phyloP scores from a whole-genome alignment of 108 stramenopile genomes.

The Cyclotella kingstonii region DNA sequence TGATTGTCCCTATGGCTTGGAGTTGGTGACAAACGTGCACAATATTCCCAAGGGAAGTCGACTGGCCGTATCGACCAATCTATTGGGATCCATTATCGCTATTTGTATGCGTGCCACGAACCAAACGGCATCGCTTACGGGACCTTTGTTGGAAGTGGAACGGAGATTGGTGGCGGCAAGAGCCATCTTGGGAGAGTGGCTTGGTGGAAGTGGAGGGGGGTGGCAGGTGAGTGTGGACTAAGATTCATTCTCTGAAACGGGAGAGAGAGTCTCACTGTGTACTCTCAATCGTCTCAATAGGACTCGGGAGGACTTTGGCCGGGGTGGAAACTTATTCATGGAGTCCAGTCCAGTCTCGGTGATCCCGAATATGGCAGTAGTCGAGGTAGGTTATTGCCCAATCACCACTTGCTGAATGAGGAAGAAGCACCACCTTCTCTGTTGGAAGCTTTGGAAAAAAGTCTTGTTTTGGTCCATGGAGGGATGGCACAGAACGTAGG shows the following conservation, averaged over 20 bases:
- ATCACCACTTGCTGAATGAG: constrained; percentile 44
- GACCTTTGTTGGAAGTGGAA: constrained; percentile 46
- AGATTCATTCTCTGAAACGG: background rate
- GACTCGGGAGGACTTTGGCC: constrained; percentile 63
- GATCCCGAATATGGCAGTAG: constrained; percentile 61
- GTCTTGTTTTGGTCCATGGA: constrained; percentile 56
- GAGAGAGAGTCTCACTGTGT: too few species aligned
- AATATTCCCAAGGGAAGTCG: constrained; percentile 66
- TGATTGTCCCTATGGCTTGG: constrained; percentile 36
- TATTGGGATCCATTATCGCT: constrained; percentile 58
- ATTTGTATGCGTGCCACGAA: constrained; percentile 60
- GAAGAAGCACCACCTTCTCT: constrained; percentile 50
- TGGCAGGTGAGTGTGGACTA: constrained; percentile 43
- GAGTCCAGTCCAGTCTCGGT: constrained; percentile 33
- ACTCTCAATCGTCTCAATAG: background rate
- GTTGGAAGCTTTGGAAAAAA: constrained; percentile 36
- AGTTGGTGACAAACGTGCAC: constrained; percentile 52
- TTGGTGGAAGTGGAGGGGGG: constrained; percentile 66
- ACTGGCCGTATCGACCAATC: constrained; percentile 62
- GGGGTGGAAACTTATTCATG: constrained; percentile 56
- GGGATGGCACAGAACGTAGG: constrained; percentile 67
- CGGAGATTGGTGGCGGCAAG: constrained; percentile 58
- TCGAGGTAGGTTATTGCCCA: constrained; percentile 53
- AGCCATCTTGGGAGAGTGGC: constrained; percentile 69
- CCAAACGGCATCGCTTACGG: constrained; percentile 36